Base-by-base conservation (phyloP, 2,329 filamentous ascomycete species). In the Cephalotrichum gorgonifer region DNA sequence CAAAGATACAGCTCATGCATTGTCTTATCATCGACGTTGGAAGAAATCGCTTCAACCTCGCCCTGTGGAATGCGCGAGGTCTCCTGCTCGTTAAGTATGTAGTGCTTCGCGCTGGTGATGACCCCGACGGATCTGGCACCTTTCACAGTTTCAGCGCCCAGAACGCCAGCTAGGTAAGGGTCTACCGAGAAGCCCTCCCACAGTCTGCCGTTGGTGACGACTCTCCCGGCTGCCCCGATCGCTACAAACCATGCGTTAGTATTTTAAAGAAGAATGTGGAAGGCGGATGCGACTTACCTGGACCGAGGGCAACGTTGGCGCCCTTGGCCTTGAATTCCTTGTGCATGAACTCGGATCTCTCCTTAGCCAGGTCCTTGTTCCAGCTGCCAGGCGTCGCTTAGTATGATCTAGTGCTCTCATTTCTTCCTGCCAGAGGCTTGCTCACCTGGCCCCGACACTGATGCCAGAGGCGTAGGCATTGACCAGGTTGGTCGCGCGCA, bases 81-180 rank as follows among this genome's bases (percentile, higher is more conserved):
- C 62, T 95, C 88, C 61, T 95, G 88, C 64, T 94, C 88, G 54
- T 73, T 89, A 45, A 69, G 75, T 15, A 90, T 70, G 44, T 74
- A 87, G 58, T 91, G 86, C 68, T 38, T 38, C 15, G 33, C 15
- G 6, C 15, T 38, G 6, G 33, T 17, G 15, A 17, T 14, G 20
- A 94, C 85, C 2, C 66, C 65, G 12, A 59, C 54, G 12, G 56
- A 55, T 39, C 69, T 64, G 9, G 66, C 62, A 5, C 62, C 66
- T 0, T 60, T 76, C 62, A 53, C 75, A 67, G 47, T 83, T 70
- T 53, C 73, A 72, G 53, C 81, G 63, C 51, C 76, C 7, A 67
- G 54, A 6, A 55, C 50, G 2, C 65, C 67, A 14, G 62, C 79
- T 1, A 88, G 67, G 41, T 86, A 84, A 0, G 79, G 78, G 56